These are phyloP conservation scores for Skeletonema tropicum DNA, from an alignment of 108 stramenopile genomes.

Conservation along the genomic window DNA sequence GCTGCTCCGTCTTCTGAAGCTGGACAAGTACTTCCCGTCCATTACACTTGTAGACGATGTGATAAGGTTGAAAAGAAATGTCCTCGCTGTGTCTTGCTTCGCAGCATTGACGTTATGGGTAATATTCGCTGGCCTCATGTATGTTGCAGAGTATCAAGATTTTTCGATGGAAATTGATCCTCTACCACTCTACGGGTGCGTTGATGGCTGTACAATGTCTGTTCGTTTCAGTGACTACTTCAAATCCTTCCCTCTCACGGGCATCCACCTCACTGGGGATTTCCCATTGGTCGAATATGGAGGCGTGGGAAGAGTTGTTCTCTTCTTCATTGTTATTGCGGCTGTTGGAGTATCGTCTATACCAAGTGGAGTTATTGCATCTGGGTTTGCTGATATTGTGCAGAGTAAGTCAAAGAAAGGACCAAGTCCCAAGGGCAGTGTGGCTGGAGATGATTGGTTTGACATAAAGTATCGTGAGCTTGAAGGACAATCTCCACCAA, in stretches of 20 bases:
- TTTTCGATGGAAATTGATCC: slow-evolving; percentile 66
- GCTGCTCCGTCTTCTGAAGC: slow-evolving; percentile 83
- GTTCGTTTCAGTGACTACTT: slow-evolving; percentile 75
- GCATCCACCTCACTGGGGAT: slow-evolving; percentile 63
- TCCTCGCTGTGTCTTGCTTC: slow-evolving; percentile 68
- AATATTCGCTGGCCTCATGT: slow-evolving; percentile 79
- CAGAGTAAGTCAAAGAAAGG: slow-evolving; percentile 68
- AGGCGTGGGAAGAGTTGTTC: slow-evolving; percentile 65
- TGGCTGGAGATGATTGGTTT: slow-evolving; percentile 86
- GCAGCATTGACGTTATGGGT: slow-evolving; percentile 85
- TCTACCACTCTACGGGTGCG: slow-evolving; percentile 74
- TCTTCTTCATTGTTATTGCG: slow-evolving; percentile 85
- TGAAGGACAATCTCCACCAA: slow-evolving; percentile 59
- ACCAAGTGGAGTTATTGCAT: slow-evolving; percentile 87
- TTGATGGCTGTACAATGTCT: slow-evolving; percentile 68
- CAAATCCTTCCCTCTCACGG: slow-evolving; percentile 68
- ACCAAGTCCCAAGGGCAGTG: slow-evolving; percentile 13
- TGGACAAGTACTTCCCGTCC: slow-evolving; percentile 91
- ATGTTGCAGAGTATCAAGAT: slow-evolving; percentile 81
- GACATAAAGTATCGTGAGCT: slow-evolving; percentile 63
- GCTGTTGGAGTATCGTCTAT: slow-evolving; percentile 91
- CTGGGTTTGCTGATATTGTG: slow-evolving; percentile 87
- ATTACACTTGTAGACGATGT: slow-evolving; percentile 90
- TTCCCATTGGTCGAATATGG: slow-evolving; percentile 76
- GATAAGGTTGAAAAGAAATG: slow-evolving; percentile 71